Conservation (phyloP, 2,329 filamentous ascomycete genomes). For the Exophiala sideris region DNA sequence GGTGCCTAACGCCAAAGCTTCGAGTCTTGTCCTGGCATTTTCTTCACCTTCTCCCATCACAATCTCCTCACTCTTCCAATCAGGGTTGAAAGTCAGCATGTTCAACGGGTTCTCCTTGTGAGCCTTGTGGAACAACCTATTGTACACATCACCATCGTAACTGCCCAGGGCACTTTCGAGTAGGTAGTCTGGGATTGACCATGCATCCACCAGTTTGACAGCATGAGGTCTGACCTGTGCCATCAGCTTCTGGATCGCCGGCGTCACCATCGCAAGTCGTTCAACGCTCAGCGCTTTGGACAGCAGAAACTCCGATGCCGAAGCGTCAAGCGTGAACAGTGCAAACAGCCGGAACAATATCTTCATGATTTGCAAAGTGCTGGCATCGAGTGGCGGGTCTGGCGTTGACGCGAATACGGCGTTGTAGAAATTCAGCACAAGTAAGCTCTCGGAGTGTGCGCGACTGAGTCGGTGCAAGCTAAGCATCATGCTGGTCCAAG, state of each 20-base stretch:
- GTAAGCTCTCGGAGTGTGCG: conserved; percentile 50
- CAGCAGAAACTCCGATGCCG: conserved; percentile 45
- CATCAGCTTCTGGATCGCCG: conserved; percentile 47
- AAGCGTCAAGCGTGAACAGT: conserved; percentile 46
- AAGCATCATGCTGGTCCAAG: conserved; percentile 46
- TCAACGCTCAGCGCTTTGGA: conserved; percentile 41
- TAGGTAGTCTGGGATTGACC: conserved; percentile 53
- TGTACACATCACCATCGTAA: conserved; percentile 53
- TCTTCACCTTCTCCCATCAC: conserved; percentile 45
- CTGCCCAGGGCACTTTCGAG: conserved; percentile 52
- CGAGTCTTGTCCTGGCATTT: conserved; percentile 26
- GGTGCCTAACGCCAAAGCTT: conserved; percentile 22
- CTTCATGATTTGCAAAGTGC: conserved; percentile 35
- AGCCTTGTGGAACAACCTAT: conserved; percentile 51
- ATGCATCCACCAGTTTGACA: conserved; percentile 51
- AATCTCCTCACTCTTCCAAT: conserved; percentile 50
- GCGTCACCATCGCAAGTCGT: conserved; percentile 41
- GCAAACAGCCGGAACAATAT: conserved; percentile 49
- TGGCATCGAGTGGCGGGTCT: conserved; percentile 28
- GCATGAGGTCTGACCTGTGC: conserved; percentile 48
- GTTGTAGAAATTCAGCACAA: conserved; percentile 47
- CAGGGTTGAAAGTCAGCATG: conserved; percentile 48
- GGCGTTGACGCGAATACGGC: conserved; percentile 32
- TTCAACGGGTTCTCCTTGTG: conserved; percentile 53
- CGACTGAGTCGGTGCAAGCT: conserved; percentile 33